Evolutionary conservation across 768 basidiomycete genomes (phyloP).

Genomic region (Russula lepida): DNA sequence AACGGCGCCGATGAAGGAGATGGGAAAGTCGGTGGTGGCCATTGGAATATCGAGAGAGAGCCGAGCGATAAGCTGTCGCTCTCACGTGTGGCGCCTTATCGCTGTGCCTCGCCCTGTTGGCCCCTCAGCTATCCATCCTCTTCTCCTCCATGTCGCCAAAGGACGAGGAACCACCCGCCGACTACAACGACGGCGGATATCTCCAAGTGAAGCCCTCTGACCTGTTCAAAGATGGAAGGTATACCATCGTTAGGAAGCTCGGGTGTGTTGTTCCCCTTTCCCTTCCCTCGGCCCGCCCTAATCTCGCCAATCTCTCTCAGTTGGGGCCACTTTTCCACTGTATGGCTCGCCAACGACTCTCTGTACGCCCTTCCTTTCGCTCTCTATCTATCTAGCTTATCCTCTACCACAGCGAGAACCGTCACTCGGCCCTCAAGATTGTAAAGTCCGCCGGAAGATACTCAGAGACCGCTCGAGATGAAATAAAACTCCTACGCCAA

Average conservation of each 20-base stretch:
- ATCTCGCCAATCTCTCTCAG: constrained; percentile 32
- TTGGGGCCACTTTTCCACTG: constrained; percentile 95
- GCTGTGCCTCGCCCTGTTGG: constrained; percentile 35
- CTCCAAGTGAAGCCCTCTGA: constrained; percentile 57
- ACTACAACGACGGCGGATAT: constrained; percentile 78
- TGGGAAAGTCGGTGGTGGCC: background rate
- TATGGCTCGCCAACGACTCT: constrained; percentile 80
- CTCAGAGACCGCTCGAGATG: constrained; percentile 93
- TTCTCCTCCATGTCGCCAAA: constrained; percentile 50
- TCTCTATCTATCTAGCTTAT: background rate
- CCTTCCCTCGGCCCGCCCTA: background rate
- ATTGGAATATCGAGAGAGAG: background rate
- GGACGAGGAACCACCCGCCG: constrained; percentile 77
- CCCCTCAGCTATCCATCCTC: constrained; percentile 36
- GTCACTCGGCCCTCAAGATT: constrained; percentile 88
- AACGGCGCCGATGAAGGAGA: constrained; percentile 66
- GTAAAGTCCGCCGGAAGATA: constrained; percentile 94
- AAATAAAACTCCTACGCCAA: constrained; percentile 83
- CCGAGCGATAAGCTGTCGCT: background rate
- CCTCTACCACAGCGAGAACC: constrained; percentile 40
- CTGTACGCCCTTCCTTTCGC: constrained; percentile 41
- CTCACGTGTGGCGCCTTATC: background rate
- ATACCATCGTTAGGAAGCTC: constrained; percentile 81
- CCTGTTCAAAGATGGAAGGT: constrained; percentile 75
- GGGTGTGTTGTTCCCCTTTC: constrained; percentile 43